These are phyloP conservation scores for Phytophthora tubulina DNA, from an alignment of 352 stramenopile genomes.

Conservation along the genomic window DNA sequence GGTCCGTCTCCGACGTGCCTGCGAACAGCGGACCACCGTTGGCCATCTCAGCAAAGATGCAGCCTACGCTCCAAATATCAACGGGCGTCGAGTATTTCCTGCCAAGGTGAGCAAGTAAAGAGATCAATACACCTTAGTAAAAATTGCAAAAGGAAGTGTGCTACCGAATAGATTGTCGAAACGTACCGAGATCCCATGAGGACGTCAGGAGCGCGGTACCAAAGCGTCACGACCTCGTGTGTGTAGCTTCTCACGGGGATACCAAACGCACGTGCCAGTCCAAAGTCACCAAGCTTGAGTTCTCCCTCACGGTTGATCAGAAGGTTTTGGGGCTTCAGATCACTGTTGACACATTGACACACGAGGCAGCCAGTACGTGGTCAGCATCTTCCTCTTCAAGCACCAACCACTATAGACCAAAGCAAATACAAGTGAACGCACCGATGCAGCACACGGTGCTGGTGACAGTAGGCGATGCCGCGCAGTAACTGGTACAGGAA, in stretches of 20 bases:
- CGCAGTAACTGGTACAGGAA: conserved; percentile 99
- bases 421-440: conserved; percentile 36
- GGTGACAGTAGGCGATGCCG: conserved; percentile 99
- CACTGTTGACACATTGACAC: conserved; percentile 76
- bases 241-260: conserved; percentile 98
- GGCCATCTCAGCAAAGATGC: conserved; percentile 98
- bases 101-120: neutral
- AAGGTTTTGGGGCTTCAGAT: conserved; percentile 99
- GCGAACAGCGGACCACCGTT: conserved; percentile 95
- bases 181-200: conserved; percentile 95
- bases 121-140: neutral
- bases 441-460: conserved; percentile 95
- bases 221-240: conserved; percentile 99
- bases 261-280: conserved; percentile 98
- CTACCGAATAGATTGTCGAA: neutral
- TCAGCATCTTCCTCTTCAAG: neutral
- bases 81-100: conserved; percentile 99
- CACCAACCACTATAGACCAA: neutral
- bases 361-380: neutral
- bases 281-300: conserved; percentile 99
- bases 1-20: conserved; percentile 97
- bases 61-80: conserved; percentile 99
- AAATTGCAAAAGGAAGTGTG: neutral
- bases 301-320: conserved; percentile 98
- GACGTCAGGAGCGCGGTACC: conserved; percentile 99